A percentile compares a stretch with the other conserved stretches of the same genome.
These are phyloP conservation scores for Emmonsiellopsis sp. DNA, from an alignment of 2,329 filamentous ascomycete genomes.

Conservation along the genomic window DNA sequence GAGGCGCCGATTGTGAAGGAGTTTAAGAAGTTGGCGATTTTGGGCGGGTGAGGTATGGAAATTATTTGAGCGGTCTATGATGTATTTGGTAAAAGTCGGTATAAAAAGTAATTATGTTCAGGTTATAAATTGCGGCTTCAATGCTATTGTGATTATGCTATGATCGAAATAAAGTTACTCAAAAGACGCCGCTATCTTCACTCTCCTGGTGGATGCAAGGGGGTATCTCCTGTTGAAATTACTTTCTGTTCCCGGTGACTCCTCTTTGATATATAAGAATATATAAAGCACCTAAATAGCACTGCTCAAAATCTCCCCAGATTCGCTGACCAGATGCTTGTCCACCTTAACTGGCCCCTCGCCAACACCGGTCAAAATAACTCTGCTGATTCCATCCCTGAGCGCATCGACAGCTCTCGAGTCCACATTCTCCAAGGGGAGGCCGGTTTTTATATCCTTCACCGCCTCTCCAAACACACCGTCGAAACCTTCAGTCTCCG, in stretches of 20 bases:
- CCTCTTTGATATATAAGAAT: not conserved
- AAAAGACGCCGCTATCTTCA: not conserved
- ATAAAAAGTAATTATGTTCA: no score
- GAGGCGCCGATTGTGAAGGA: constrained; percentile 45
- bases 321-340: constrained; percentile 62
- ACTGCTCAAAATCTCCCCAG: constrained; percentile 41
- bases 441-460: constrained; percentile 43
- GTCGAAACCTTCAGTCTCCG: constrained; percentile 44
- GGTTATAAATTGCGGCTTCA: no score
- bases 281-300: constrained; percentile 7
- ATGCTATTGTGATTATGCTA: not conserved
- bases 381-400: constrained; percentile 70
- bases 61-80: not conserved
- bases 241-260: not conserved
- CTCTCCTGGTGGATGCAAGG: not conserved
- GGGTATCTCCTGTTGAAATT: not conserved
- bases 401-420: constrained; percentile 51
- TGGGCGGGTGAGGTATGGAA: constrained; percentile 15
- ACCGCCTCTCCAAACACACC: constrained; percentile 48
- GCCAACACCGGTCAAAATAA: constrained; percentile 86
- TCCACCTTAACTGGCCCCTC: constrained; percentile 77
- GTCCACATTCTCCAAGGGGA: constrained; percentile 50
- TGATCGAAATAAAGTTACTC: not conserved
- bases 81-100: no score
- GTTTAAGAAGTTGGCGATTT: constrained; percentile 30